Evolutionary conservation across 108 stramenopile genomes (phyloP), one percentile per base, ranked within the genome.

Genomic region (Epipyxis sp.): DNA sequence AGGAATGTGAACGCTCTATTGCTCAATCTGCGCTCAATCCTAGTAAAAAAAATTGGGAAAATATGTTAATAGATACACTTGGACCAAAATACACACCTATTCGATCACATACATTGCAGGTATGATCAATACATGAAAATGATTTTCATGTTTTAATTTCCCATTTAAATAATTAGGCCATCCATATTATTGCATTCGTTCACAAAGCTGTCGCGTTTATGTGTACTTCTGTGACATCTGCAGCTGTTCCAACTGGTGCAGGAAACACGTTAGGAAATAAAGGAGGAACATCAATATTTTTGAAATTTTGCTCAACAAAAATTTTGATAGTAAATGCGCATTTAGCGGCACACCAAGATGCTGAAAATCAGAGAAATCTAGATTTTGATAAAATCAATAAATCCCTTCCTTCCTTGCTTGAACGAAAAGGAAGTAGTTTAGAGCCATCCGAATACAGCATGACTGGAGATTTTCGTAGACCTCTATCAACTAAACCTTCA

Each of bases 1-100:
- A 89, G 54, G 88, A 89, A 59, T 89, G 88, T 41, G 86, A 89
- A 44, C 85, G 86, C 62, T 76, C 83, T 41, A 86, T 89, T 44
- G 85, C 85, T 29, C 83, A 86, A 65, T 84, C 82, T 0, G 81
- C 85, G 10, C 40, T 87, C n/a, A 44, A 59, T 25, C 85, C 82
- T 37, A 58, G 76, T 42, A 89, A 89, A 58, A 41, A 40, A 2
- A 82, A 80, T 69, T 89, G 88, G 88, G 83, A 84, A 69, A 83
- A 54, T 0, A 37, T 59, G 0, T 42, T 89, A 0, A 41, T 42
- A 1, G 81, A 25, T 37, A 81, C 76, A 0, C 39, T 87, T 20
- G 88, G 88, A 0, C 41, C 35, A 40, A 77, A 83, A 45, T 89
- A 87, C 78, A 43, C 76, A 29, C 59, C 65, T 1, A 29, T 89